Evolutionary conservation across 306 rosid genomes (phyloP), one percentile per base, ranked within the genome.

Genomic region (Corylus heterophylla): DNA sequence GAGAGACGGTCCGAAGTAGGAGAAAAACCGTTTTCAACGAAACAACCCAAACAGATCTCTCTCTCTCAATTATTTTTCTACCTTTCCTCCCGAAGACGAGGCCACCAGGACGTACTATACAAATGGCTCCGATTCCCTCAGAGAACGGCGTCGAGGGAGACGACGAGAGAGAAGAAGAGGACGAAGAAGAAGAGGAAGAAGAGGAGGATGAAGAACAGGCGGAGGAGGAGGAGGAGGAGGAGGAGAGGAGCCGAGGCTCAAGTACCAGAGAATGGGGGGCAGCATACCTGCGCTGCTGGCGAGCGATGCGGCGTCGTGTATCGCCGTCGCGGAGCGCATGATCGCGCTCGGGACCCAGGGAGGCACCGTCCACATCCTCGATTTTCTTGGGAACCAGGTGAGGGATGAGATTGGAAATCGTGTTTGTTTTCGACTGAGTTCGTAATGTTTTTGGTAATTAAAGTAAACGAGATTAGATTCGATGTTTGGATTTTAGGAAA

Each of bases 351-450:
- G 99, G 27, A 93, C 99, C 20, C 92, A 88, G 14, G 93, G 88
- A 59, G 99, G 99, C 83, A 80, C 93, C 49, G 86, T 95, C 79
- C 94, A 89, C 63, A 95, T 95, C 74, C 97, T 95, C 44, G 98
- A 95, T 85, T 95, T 95, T 87, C 98, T 95, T 54, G 99, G 99
- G 14, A 95, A 95, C 84, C 99, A 95, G 98, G 98, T 95, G 10
- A 37, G 83, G 54, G 1, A 25, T 54, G 55, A 74, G 80, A 73
- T 67, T 45, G 55, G 27, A 58, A 10, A 22, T 71, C 29, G 27
- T n/a, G 49, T 62, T 17, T 52, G 5, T 81, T 22, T 44, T 29
- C 25, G 5, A 44, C 64, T 81, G 51, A 13, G 42, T 49, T 7
- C 39, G 20, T 29, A 35, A 39, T 74, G 66, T 37, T 54, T 12